Evolutionary conservation across 2,329 filamentous ascomycete species (phyloP), one percentile per base, ranked within the genome.

Genomic region (Sporothrix mexicana): DNA sequence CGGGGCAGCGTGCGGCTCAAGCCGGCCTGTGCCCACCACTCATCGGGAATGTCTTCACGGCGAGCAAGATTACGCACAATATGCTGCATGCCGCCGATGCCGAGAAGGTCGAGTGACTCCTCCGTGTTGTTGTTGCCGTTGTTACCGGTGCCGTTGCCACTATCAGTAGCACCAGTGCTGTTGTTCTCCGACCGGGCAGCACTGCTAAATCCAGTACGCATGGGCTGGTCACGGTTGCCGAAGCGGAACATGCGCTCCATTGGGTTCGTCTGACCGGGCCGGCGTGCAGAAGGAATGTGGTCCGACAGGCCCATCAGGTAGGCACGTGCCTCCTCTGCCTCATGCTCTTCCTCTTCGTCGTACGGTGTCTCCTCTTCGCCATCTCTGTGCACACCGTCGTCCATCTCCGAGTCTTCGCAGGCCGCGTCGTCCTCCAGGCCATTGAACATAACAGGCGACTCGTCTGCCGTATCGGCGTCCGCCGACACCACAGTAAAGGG

Each of bases 21-120:
- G 57, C 91, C 91, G 73, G 87, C 90, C 77, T 88, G 87, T 73
- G 88, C 88, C 93, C 93, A 97, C 90, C 92, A 95, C 75, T 93
- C 90, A 74, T 96, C 93, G 0, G 93, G 92, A 71, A 96, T 91
- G 77, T 95, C 92, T 78, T 93, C 88, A 30, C 92, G 85, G 20
- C 88, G 86, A 47, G 91, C 89, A 71, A 97, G 85, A 59, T 89
- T 87, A 76, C 91, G 89, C 49, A 96, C 85, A 64, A 97, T 91
- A 69, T 86, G 86, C 76, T 93, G 91, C 87, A 95, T 91, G 62
- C 90, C 88, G 25, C 88, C 85, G 9, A 79, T 76, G 20, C 77
- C 78, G 36, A 92, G 80, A 70, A 78, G 79, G 73, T 82, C 80
- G 9, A 80, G 73, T 15, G 79, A 77, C 4, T 82, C 80, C 7